Conservation (phyloP, 805 yeast genomes). For the Pichia exigua region DNA sequence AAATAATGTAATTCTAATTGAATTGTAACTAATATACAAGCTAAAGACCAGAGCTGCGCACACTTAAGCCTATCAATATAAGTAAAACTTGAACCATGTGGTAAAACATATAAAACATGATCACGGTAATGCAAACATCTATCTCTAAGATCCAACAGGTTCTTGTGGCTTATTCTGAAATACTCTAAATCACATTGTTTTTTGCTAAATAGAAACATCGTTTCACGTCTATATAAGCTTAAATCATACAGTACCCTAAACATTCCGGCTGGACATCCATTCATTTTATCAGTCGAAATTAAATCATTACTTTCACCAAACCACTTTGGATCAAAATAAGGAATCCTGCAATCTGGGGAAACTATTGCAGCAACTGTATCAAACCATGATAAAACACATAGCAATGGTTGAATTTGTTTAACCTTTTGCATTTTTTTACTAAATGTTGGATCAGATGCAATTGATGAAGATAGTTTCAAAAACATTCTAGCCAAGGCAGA, state of each 20-base stretch:
- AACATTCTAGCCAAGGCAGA: conserved; percentile 44
- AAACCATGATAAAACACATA: conserved; percentile 51
- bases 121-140: conserved; percentile 36
- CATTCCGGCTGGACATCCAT: conserved; percentile 56
- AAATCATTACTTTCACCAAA: conserved; percentile 37
- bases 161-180: not conserved
- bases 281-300: conserved; percentile 44
- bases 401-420: conserved; percentile 41
- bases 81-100: conserved; percentile 19
- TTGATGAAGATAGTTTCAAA: conserved; percentile 40
- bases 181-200: not conserved
- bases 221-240: not conserved
- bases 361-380: conserved; percentile 50
- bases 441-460: conserved; percentile 41
- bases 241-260: conserved; percentile 32
- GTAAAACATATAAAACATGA: conserved; percentile 30
- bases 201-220: conserved; percentile 2
- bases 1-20: conserved; percentile 9
- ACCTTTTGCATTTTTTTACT: conserved; percentile 35
- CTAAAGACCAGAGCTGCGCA: conserved; percentile 51
- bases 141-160: conserved; percentile 3
- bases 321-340: conserved; percentile 46
- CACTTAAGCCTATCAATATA: conserved; percentile 38
- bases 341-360: conserved; percentile 49
- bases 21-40: conserved; percentile 16